Evolutionary conservation across 1,139 yeast genomes (phyloP), one percentile per base, ranked within the genome.

Genomic region (Saccharomycopsis crataegensis): DNA sequence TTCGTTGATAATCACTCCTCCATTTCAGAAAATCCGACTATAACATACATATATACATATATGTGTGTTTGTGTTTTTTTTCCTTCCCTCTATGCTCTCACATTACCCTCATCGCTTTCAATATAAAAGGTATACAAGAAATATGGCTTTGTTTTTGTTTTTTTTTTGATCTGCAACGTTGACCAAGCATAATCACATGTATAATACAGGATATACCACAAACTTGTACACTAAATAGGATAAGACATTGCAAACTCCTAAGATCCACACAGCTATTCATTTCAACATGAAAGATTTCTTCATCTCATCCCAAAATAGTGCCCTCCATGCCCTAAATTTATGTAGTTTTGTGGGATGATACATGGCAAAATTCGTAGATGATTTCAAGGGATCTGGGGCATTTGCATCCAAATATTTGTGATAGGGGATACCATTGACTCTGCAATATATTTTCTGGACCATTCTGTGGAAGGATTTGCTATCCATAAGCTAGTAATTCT

Each of bases 381-480:
- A 41, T 46, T n/a, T 32, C 17, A 49, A 12, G 51, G 46, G 7
- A 46, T 54, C 33, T 59, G 46, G 57, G 58, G 40, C 62, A 62
- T 9, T 42, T 9, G 47, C 7, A 32, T 44, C 14, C 12, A 3
- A 11, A 34, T 49, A 66, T 57, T 14, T 65, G 61, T 33, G 69
- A 60, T 59, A 65, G 65, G 68, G 64, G 14, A 85, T 74, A 1
- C 86, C 80, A 63, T 89, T 88, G 22, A 88, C 76, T 54, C 73
- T 72, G 44, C 85, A 84, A 62, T 84, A 86, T 1, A 85, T 70
- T 16, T 73, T 71, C 47, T 82, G 73, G 6, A 88, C 96, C 72
- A 86, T 80, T 47, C 80, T 71, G 62, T 86, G 84, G 64, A 89
- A 89, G 1, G 77, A 72, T 0, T 77, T 79, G 7, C 93, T 83